Evolutionary conservation across 805 yeast genomes (phyloP).

Genomic region (Blastobotrys chiropterorum): DNA sequence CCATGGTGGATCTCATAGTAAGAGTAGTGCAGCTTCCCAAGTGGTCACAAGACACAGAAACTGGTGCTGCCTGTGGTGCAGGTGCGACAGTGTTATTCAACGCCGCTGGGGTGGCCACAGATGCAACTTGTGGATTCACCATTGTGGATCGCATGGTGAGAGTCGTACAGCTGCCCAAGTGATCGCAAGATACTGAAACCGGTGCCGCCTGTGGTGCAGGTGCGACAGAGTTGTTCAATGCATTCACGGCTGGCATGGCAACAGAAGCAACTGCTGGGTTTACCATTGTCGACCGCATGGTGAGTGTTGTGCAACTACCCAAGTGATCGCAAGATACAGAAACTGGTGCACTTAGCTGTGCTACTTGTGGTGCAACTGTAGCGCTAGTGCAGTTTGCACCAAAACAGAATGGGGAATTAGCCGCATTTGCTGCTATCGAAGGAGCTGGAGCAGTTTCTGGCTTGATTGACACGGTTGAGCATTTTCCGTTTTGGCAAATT

Average conservation of each 20-base stretch:
- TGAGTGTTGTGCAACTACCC: no score
- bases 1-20: no score
- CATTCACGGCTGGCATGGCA: not conserved
- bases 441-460: not conserved
- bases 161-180: not conserved
- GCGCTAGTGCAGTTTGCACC: no score
- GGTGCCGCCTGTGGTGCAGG: slow-evolving; percentile 4
- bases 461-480: not conserved
- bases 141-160: not conserved
- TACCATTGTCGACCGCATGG: no score
- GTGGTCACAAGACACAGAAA: no score
- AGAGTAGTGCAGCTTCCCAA: no score
- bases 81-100: not conserved
- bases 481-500: not conserved
- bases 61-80: not conserved
- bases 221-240: not conserved
- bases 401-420: no score
- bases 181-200: no score
- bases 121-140: no score
- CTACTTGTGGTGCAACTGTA: not conserved
- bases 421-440: no score
- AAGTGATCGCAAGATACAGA: no score
- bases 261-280: no score
- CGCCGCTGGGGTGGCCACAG: not conserved
- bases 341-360: not conserved